Evolutionary conservation across 129 eudicot genomes (phyloP).

Genomic region (Flaveria brownii): DNA sequence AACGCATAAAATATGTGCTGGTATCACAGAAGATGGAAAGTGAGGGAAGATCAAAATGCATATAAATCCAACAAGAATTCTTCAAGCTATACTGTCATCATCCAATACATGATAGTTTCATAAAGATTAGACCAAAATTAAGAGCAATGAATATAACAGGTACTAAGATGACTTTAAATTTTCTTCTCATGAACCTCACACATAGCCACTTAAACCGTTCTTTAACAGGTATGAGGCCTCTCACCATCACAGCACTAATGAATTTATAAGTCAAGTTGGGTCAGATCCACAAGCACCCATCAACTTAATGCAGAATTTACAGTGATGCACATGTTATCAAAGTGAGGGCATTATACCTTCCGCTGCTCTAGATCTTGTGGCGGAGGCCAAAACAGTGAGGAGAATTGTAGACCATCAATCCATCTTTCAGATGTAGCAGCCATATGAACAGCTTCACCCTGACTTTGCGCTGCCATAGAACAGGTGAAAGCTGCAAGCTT

Average conservation of each 20-base stretch:
- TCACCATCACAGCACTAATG: too few relatives aligned
- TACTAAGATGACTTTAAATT: neutral
- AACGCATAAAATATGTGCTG: slow-evolving; percentile 1
- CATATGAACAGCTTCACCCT: slow-evolving; percentile 32
- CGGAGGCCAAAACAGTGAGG: slow-evolving; percentile 87
- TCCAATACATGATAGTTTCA: neutral
- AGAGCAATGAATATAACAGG: slow-evolving; percentile 15
- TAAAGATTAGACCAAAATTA: neutral
- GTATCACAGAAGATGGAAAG: slow-evolving; percentile 7
- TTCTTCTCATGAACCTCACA: neutral
- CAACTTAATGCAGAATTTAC: too few relatives aligned
- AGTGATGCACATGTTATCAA: neutral
- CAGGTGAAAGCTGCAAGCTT: slow-evolving; percentile 36
- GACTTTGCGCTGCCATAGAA: slow-evolving; percentile 21
- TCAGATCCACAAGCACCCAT: too few relatives aligned
- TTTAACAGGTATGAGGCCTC: too few relatives aligned
- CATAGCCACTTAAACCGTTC: neutral
- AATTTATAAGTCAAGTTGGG: too few relatives aligned
- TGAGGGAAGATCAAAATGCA: neutral
- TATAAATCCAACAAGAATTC: neutral
- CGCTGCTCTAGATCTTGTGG: slow-evolving; percentile 68
- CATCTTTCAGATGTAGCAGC: slow-evolving; percentile 69
- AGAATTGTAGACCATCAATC: slow-evolving; percentile 85
- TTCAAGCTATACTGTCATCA: neutral
- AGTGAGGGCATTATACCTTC: slow-evolving; percentile 44